Evolutionary conservation across 768 basidiomycete species (phyloP), one percentile per base, ranked within the genome.

Genomic region (Lactifluus hygrophoroides): DNA sequence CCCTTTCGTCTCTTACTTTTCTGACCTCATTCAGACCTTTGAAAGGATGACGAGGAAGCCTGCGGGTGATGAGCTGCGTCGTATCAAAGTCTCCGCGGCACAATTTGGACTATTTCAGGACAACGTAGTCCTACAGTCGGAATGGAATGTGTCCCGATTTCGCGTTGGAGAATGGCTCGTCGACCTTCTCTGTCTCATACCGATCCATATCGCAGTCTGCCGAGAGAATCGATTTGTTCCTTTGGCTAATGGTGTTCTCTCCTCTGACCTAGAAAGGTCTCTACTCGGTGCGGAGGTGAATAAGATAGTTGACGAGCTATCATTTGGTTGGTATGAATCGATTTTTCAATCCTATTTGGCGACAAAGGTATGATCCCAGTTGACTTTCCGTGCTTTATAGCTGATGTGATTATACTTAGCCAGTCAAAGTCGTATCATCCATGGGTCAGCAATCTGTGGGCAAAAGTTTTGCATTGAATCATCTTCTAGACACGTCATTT

Each of bases 361-460:
- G 0, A 70, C 71, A 19, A 85, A 80, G 76, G 82, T 77, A 45
- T 6, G 44, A 13, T 17, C 42, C 34, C 23, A 11, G 32, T 9
- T 21, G 9, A 1, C 45, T 16, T 1, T 23, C 4, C 28, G 23
- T 21, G 0, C 1, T 35, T 28, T 56, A 54, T 32, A 49, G 5
- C 9, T 30, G 25, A 49, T 6, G 44, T 40, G 46, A 38, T 43
- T 8, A 9, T 13, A 8, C 27, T 14, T 48, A 84, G 80, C 82
- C 81, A 2, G 82, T 85, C 14, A 78, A 75, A 61, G 84, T 84
- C 3, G 83, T 84, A 1, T 82, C 83, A 0, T 85, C 83, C 0
- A 84, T 84, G 84, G 83, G 82, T 0, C 82, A 84, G 65, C 83
- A 85, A 64, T 83, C 81, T 0, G 83, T 85, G 1, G 84, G 83